A percentile compares a stretch with the other conserved stretches of the same genome.
Conservation (phyloP, 331 rosid species). For the Pyrus hybrid region DNA sequence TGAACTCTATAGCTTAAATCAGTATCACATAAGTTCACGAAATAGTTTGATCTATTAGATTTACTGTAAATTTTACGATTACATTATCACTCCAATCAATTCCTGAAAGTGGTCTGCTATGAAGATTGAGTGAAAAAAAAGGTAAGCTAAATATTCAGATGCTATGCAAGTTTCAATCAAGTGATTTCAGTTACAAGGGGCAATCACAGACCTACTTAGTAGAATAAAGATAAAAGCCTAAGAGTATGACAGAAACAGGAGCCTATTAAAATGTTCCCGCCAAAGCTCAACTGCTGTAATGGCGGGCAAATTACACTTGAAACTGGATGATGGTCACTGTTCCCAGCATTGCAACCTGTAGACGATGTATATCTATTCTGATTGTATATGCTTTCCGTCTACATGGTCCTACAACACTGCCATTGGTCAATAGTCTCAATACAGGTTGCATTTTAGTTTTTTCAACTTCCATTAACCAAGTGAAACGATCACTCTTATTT, state of each 20-base stretch:
- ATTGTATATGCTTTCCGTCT: constrained; percentile 43
- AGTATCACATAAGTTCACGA: background rate
- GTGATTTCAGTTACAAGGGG: background rate
- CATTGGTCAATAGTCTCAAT: background rate
- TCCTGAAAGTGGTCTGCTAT: background rate
- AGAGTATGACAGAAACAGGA: background rate
- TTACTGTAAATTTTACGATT: background rate
- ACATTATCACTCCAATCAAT: background rate
- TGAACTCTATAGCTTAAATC: background rate
- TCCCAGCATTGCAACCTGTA: constrained; percentile 58
- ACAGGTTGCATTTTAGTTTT: background rate
- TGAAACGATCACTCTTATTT: background rate
- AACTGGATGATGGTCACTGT: constrained; percentile 42
- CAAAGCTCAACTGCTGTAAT: constrained; percentile 69
- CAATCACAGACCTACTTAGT: background rate
- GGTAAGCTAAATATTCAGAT: background rate
- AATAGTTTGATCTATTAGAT: background rate
- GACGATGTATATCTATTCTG: background rate
- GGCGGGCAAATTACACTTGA: constrained; percentile 65
- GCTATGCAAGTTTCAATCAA: background rate
- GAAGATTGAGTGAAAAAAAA: background rate
- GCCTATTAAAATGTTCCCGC: constrained; percentile 50
- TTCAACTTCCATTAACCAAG: background rate
- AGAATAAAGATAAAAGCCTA: background rate
- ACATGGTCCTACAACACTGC: constrained; percentile 62